Base-by-base conservation (phyloP, 306 rosid species). In the Vigna trinervia region DNA sequence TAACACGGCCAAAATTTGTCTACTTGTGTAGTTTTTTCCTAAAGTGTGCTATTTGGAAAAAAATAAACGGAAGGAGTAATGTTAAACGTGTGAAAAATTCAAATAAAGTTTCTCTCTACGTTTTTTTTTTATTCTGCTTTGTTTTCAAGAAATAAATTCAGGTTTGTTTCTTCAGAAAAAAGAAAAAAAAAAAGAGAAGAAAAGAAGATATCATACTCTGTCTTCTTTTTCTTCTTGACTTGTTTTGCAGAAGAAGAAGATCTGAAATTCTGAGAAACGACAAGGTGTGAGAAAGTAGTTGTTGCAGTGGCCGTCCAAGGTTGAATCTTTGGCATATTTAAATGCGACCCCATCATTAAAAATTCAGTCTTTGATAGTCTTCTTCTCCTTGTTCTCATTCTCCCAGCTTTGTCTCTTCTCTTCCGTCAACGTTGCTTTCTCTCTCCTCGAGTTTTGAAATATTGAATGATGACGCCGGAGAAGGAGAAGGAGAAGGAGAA, bases 391-490 rank as follows among this genome's bases (percentile, higher is more conserved):
- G 83, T 80, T 80, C 81, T 46, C 62, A 71, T 75, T 75, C 74
- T 43, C 45, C 30, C 51, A 41, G 69, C 84, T 28, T 73, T 76
- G 81, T 81, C 85, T 23, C 28, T 50, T 80, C 5, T 39, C 48
- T 80, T 45, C 58, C 74, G 78, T 74, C 78, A 63, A 32, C 73
- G 22, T 28, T 53, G 39, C 12, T 58, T n/a, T 23, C 62, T 73
- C 50, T 57, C 32, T 80, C 82, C 51, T 77, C 65, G 3, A n/a
- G 23, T 19, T 65, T 66, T 75, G 54, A 64, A 64, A 39, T 38
- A 72, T 63, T 51, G 39, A 2, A 5, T 39, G 77, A 86, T 86
- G 86, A 82, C 45, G 71, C 83, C 68, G 43, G 84, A 83, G 76
- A 3, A 41, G 45, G 65, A 75, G 60, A 65, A 75, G 12, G 84